Evolutionary conservation across 2,329 filamentous ascomycete genomes (phyloP).

Genomic region (Trichoderma koningii): DNA sequence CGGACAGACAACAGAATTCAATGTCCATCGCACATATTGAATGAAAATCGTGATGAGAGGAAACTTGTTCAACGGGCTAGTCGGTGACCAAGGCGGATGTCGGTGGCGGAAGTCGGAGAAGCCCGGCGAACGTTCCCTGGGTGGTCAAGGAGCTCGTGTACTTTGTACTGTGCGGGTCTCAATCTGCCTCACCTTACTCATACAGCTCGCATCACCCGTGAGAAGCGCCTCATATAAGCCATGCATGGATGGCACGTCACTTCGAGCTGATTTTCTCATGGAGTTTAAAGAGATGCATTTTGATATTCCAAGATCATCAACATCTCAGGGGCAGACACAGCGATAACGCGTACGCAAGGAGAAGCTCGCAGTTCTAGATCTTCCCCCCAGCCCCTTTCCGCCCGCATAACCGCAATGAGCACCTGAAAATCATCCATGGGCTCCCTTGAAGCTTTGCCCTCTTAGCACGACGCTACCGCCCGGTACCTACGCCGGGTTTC

Average conservation of each 20-base stretch:
- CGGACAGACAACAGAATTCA: no score
- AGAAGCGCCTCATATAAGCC: background rate
- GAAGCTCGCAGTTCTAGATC: background rate
- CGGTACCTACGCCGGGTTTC: conserved; percentile 5
- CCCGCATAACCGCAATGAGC: background rate
- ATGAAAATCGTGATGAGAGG: no score
- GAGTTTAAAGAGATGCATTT: background rate
- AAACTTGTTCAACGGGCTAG: background rate
- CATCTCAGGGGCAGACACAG: background rate
- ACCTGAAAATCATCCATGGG: background rate
- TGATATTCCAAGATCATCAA: background rate
- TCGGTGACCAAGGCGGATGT: background rate
- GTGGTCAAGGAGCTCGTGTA: background rate
- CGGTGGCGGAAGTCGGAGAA: conserved; percentile 15
- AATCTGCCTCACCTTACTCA: background rate
- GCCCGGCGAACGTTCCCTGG: background rate
- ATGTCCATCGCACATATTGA: no score
- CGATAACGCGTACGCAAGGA: background rate
- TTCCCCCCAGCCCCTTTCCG: background rate
- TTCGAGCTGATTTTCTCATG: background rate
- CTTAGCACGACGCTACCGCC: conserved; percentile 4
- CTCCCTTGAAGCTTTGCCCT: background rate
- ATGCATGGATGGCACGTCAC: background rate
- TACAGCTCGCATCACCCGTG: background rate
- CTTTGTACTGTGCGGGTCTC: background rate